A percentile compares a stretch with the other conserved stretches of the same genome.
phyloP scores from a whole-genome alignment of 208 protist genomes.

The Leishmania tarentolae region DNA sequence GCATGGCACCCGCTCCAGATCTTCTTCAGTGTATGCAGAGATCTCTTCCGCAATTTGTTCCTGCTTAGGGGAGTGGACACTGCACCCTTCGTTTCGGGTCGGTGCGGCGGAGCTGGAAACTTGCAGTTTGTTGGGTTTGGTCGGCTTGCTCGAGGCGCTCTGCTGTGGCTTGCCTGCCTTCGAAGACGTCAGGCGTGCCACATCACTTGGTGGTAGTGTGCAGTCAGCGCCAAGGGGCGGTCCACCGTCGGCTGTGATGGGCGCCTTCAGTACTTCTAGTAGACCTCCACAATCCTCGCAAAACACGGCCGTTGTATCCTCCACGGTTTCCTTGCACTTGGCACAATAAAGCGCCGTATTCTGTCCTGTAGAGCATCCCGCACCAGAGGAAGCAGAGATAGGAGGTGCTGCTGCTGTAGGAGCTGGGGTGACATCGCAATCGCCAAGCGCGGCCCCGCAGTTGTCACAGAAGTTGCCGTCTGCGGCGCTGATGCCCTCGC shows the following conservation, averaged over 20 bases:
- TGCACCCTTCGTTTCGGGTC: background rate
- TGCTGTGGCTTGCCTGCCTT: background rate
- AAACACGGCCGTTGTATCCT: slow-evolving; percentile 51
- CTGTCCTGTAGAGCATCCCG: background rate
- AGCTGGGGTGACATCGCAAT: slow-evolving; percentile 23
- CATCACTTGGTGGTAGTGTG: slow-evolving; percentile 16
- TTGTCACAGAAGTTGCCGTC: slow-evolving; percentile 90
- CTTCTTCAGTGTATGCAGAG: background rate
- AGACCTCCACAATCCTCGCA: slow-evolving; percentile 85
- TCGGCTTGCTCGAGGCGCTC: background rate
- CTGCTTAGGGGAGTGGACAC: background rate
- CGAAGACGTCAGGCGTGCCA: slow-evolving; percentile 2
- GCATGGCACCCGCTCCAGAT: slow-evolving; percentile 51
- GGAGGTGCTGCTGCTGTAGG: background rate
- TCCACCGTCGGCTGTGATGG: background rate
- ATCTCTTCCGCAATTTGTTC: background rate
- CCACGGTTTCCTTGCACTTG: slow-evolving; percentile 49
- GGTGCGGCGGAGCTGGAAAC: background rate
- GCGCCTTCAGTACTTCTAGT: slow-evolving; percentile 31
- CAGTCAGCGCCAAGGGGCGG: slow-evolving; percentile 2
- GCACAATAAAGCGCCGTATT: slow-evolving; percentile 56
- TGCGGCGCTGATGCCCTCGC: slow-evolving; percentile 70
- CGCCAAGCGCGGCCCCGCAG: slow-evolving; percentile 76
- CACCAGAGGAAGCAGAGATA: background rate
- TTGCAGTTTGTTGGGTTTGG: background rate